Base-by-base conservation (phyloP, 176 grass and related monocot genomes). In the Bonia amplexicaulis region DNA sequence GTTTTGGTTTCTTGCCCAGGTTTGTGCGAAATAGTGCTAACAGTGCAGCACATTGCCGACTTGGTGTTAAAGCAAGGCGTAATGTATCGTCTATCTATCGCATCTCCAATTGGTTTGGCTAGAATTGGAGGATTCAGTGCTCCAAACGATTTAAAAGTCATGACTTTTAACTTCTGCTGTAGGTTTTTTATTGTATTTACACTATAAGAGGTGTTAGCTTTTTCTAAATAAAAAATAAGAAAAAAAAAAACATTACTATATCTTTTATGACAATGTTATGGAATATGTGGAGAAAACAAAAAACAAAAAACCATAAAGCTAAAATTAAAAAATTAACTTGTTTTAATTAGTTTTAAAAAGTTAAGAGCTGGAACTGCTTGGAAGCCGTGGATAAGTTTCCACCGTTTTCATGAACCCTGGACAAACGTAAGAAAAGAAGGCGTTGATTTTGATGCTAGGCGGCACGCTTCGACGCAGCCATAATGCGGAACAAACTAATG, bases 141-240 rank as follows among this genome's bases (percentile, higher is more conserved):
- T 37, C 35, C 4, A 37, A 37, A 37, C 0, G 35, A 5, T 0
- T 37, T 37, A 5, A 37, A 37, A 37, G 35, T 37, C 0, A 37
- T 37, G 35, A 3, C 4, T 5, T 37, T 37, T 37, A 5, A 5
- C 4, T 37, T 33, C 0, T 33, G 31, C 0, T 33, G 0, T 33
- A 33, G 31, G 31, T 33, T 33, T 33, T 33, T 33, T 3, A 33
- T 33, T 33, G 4, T 37, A 37, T 5, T 37, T 37, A 3, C 0
- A 37, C 0, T 0, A 1, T 37, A 37, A 3, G 0, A 3, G 0
- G 0, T 5, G 0, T 37, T 37, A 37, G 0, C 5, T 37, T 37
- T 37, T 35, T 31, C 29, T 33, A 33, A 37, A 3, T 37, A 37
- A 37, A 37, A 37, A 35, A 5, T 31, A 31, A 31, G 2, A 31